Evolutionary conservation across 495 filamentous ascomycete genomes (phyloP).

Genomic region (Aspergillus diversus): DNA sequence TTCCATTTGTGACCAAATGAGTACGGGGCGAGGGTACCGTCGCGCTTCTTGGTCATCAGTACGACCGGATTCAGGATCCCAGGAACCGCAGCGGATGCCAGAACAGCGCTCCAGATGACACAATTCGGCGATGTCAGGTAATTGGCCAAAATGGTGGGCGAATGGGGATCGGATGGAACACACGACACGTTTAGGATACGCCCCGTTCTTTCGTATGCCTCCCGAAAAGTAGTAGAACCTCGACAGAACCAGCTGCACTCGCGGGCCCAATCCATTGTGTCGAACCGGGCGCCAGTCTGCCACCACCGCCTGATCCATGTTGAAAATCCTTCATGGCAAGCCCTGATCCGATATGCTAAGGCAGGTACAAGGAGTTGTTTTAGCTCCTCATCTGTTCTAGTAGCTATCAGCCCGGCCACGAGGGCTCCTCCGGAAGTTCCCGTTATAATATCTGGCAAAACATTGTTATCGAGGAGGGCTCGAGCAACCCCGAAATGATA

Average conservation of each 20-base stretch:
- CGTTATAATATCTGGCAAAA: slow-evolving; percentile 91
- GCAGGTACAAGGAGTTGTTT: slow-evolving; percentile 83
- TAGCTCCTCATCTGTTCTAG: slow-evolving; percentile 88
- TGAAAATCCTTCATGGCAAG: slow-evolving; percentile 76
- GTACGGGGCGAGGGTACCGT: slow-evolving; percentile 79
- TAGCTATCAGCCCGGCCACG: slow-evolving; percentile 85
- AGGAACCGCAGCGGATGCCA: slow-evolving; percentile 94
- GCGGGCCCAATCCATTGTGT: slow-evolving; percentile 88
- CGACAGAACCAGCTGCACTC: slow-evolving; percentile 85
- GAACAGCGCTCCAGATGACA: slow-evolving; percentile 95
- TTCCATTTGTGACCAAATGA: slow-evolving; percentile 99
- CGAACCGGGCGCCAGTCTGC: slow-evolving; percentile 90
- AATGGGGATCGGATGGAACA: slow-evolving; percentile 95
- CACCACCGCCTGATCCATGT: slow-evolving; percentile 86
- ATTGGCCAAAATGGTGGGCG: slow-evolving; percentile 87
- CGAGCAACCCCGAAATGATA: slow-evolving; percentile 96
- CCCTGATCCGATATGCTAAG: slow-evolving; percentile 79
- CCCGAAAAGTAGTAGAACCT: slow-evolving; percentile 89
- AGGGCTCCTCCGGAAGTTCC: slow-evolving; percentile 94
- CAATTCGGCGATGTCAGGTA: slow-evolving; percentile 94
- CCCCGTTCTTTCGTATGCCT: slow-evolving; percentile 93
- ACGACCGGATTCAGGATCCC: slow-evolving; percentile 96
- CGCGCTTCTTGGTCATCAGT: slow-evolving; percentile 86
- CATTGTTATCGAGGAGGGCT: slow-evolving; percentile 82
- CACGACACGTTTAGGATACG: slow-evolving; percentile 94